Base-by-base conservation (phyloP, 192 early-diverging fungal genomes). In the Gaertneriomyces semiglobifer region DNA sequence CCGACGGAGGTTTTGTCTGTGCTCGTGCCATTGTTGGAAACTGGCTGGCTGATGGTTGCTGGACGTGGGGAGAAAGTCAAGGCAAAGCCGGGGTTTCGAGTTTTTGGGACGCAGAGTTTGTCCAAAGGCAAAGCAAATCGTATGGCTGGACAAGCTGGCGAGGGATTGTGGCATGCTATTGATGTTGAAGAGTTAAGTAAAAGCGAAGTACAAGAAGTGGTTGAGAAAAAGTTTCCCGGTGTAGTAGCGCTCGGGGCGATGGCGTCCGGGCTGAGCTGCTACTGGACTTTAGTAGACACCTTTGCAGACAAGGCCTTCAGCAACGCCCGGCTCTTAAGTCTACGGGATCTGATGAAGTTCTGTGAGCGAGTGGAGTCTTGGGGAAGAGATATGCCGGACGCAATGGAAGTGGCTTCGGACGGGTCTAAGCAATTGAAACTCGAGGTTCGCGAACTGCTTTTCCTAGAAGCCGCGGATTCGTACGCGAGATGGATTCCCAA, bases 321-420 rank as follows among this genome's bases (percentile, higher is more conserved):
- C 6, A 50, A 71, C 14, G 81, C 72, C 38, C 84, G 88, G 14
- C 71, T 68, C 40, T 81, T 93, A 33, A 91, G 92, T 11, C 81
- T 93, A 6, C 82, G 95, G 53, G 95, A 96, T 72, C 74, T 98
- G 44, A 81, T 96, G 74, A 93, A 92, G 63, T 98, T 93, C 93
- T 95, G 93, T 69, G 59, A 79, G 3, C 84, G 95, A 59, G 80
- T 93, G 62, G 77, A 82, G 40, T 70, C 73, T 6, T 62, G 85
- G 19, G 53, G 65, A 25, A 14, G 11, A 2, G 43, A 18, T 18
- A 25, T 61, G 18, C 14, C 4, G 20, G 8, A 39, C 20, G 45
- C 56, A 12, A 50, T 69, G 56, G 38, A 40, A 4, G 43, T 52
- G 5, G 62, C 60, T 19, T 59, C 19, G n/a, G 65, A 72, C 18